Conservation (phyloP, 129 eudicot species). For the Centaurea solstitialis region DNA sequence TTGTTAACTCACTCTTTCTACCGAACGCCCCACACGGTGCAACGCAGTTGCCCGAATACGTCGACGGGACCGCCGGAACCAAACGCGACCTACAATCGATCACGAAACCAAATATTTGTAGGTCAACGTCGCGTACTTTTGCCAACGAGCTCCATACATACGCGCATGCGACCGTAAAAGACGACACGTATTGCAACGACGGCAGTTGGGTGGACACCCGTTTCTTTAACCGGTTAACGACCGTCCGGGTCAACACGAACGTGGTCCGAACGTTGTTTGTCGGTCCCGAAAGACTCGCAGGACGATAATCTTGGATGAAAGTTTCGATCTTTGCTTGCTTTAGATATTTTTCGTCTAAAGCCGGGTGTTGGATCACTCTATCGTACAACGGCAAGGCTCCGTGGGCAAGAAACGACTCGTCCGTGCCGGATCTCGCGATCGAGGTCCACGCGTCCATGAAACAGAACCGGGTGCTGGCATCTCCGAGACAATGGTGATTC, state of each 20-base stretch:
- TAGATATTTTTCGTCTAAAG: not conserved
- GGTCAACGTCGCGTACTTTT: not conserved
- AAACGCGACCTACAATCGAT: slow-evolving; percentile 23
- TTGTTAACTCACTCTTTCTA: not conserved
- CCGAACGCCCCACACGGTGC: not conserved
- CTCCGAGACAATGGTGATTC: slow-evolving; percentile 33
- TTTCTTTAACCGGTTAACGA: slow-evolving; percentile 24
- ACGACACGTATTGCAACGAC: slow-evolving; percentile 18
- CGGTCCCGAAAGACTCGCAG: not conserved
- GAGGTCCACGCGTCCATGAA: slow-evolving; percentile 41
- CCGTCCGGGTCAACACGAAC: slow-evolving; percentile 8
- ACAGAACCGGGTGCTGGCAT: slow-evolving; percentile 31
- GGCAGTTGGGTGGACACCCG: slow-evolving; percentile 3
- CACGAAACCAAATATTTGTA: slow-evolving; percentile 8
- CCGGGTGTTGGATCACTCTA: slow-evolving; percentile 33
- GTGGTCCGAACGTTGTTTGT: slow-evolving; percentile 32
- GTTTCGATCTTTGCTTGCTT: not conserved
- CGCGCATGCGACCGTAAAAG: slow-evolving; percentile 34
- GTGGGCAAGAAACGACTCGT: slow-evolving; percentile 1
- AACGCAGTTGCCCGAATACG: slow-evolving; percentile 49
- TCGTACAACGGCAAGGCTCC: slow-evolving; percentile 24
- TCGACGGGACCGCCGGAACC: slow-evolving; percentile 37
- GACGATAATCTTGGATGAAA: not conserved
- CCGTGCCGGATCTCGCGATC: slow-evolving; percentile 14
- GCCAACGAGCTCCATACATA: slow-evolving; percentile 21